phyloP scores from a whole-genome alignment of 106 monocot genomes.

The Dendrobium huoshanense region DNA sequence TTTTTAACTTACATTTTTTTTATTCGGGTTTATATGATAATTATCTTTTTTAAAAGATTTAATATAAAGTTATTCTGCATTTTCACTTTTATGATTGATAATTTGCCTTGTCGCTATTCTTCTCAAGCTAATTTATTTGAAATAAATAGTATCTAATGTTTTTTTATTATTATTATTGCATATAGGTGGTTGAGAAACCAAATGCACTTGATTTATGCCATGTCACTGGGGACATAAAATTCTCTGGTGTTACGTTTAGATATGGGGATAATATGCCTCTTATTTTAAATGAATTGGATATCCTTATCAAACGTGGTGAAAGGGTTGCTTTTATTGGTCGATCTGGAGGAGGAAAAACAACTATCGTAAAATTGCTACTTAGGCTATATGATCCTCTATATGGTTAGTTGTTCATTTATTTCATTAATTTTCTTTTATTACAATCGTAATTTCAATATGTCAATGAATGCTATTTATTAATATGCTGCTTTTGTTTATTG shows the following conservation, averaged over 20 bases:
- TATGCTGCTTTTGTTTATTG: neutral
- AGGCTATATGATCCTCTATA: conserved; percentile 69
- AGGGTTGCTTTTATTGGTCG: conserved; percentile 74
- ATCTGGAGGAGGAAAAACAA: conserved; percentile 89
- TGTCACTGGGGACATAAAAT: conserved; percentile 72
- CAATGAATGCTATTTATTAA: neutral
- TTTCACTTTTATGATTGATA: neutral
- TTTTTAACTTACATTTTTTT: too few species aligned
- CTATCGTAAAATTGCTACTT: conserved; percentile 66
- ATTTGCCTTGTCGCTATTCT: neutral
- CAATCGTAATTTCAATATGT: neutral
- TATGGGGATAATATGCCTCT: conserved; percentile 59
- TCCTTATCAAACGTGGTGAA: conserved; percentile 72
- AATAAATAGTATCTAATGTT: neutral
- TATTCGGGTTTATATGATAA: too few species aligned
- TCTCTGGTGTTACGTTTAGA: conserved; percentile 62
- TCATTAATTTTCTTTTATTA: neutral
- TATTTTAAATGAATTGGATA: conserved; percentile 48
- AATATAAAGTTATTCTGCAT: too few species aligned
- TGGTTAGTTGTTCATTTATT: conserved; percentile 26
- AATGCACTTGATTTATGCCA: conserved; percentile 42
- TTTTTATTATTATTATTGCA: neutral
- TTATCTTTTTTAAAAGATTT: too few species aligned
- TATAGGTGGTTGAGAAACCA: conserved; percentile 55
- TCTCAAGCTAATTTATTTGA: neutral